A percentile compares a stretch with the other conserved stretches of the same genome.
Conservation (phyloP, 2,329 filamentous ascomycete species). For the Dendryphion nanum region DNA sequence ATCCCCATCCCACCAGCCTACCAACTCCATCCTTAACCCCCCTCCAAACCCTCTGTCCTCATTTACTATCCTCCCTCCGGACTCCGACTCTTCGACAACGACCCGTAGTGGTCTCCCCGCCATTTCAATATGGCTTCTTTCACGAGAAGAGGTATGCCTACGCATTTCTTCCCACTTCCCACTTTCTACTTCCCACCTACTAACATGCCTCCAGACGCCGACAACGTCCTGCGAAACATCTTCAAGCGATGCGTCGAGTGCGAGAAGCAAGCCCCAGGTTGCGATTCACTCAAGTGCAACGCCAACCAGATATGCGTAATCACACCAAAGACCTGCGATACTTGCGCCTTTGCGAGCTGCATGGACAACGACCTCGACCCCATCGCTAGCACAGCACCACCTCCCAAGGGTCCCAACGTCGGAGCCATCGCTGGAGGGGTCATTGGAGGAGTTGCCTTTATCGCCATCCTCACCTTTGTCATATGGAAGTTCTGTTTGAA, state of each 20-base stretch:
- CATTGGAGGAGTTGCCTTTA: constrained; percentile 73
- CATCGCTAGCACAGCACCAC: constrained; percentile 26
- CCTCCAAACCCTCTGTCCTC: too few relatives aligned
- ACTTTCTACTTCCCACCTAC: too few relatives aligned
- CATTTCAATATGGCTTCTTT: background rate
- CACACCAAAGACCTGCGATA: constrained; percentile 57
- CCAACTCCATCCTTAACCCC: too few relatives aligned
- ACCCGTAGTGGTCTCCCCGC: too few relatives aligned
- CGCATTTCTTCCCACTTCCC: background rate
- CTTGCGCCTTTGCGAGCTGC: constrained; percentile 60
- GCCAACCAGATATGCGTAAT: constrained; percentile 59
- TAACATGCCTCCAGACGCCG: constrained; percentile 33
- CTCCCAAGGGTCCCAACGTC: constrained; percentile 58
- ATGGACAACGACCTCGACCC: constrained; percentile 41
- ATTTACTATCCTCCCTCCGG: too few relatives aligned
- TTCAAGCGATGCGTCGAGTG: constrained; percentile 63
- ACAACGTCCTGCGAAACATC: constrained; percentile 41
- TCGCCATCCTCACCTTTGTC: constrained; percentile 74
- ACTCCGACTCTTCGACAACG: too few relatives aligned
- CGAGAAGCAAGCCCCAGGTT: constrained; percentile 50
- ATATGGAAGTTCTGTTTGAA: constrained; percentile 89
- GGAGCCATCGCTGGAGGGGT: constrained; percentile 92
- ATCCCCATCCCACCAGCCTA: too few relatives aligned
- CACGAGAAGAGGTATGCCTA: background rate
- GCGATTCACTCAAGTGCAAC: constrained; percentile 55